Evolutionary conservation across 1,284 basidiomycete species (phyloP).

Genomic region (Cryptococcus hybrid): DNA sequence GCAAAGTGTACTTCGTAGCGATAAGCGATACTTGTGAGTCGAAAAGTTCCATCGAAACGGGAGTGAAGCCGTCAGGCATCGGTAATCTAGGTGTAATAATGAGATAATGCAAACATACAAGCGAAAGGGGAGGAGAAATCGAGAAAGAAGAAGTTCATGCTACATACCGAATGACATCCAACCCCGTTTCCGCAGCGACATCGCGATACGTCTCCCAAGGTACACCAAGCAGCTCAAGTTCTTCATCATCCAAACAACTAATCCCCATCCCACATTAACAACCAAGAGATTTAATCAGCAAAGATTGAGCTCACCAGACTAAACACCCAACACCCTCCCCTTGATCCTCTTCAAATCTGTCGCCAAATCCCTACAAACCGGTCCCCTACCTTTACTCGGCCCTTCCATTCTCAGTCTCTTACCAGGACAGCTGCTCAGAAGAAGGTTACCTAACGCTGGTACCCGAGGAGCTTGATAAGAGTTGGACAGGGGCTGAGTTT

Average conservation of each 20-base stretch:
- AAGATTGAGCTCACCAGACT: slow-evolving; percentile 62
- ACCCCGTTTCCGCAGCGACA: slow-evolving; percentile 62
- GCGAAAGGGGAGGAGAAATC: background rate
- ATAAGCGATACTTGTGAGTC: slow-evolving; percentile 70
- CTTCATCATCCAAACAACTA: slow-evolving; percentile 83
- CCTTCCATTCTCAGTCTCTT: slow-evolving; percentile 90
- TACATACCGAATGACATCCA: slow-evolving; percentile 68
- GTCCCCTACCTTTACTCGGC: slow-evolving; percentile 73
- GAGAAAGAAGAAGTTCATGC: background rate
- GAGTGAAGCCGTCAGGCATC: slow-evolving; percentile 86
- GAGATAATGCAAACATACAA: background rate
- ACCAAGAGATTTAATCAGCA: background rate
- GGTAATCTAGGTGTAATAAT: slow-evolving; percentile 62
- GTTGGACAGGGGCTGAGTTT: background rate
- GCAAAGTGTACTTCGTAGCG: slow-evolving; percentile 71
- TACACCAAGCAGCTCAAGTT: slow-evolving; percentile 77
- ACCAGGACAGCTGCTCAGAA: slow-evolving; percentile 90
- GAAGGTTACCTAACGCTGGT: slow-evolving; percentile 71
- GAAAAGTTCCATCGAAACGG: slow-evolving; percentile 62
- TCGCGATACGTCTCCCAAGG: slow-evolving; percentile 75
- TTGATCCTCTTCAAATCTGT: slow-evolving; percentile 76
- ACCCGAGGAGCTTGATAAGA: background rate
- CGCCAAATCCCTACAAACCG: slow-evolving; percentile 78
- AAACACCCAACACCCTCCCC: slow-evolving; percentile 72
- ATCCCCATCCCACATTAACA: slow-evolving; percentile 1